Base-by-base conservation (phyloP, 2,329 filamentous ascomycete genomes). In the Grosmannia penicillata region DNA sequence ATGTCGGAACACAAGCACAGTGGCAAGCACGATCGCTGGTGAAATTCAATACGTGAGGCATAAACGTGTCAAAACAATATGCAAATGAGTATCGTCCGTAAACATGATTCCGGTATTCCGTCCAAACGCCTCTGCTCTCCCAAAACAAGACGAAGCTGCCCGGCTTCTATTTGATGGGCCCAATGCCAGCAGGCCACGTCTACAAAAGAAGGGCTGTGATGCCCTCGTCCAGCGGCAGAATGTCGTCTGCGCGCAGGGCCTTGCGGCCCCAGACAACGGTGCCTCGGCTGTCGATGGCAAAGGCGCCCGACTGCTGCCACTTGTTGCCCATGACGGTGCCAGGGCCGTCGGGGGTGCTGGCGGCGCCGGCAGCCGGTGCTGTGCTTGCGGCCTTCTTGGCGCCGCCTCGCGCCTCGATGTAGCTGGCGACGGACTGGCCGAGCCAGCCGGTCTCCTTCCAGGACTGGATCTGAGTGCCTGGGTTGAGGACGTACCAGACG, bases 361-460 rank as follows among this genome's bases (percentile, higher is more conserved):
- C 40, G 7, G 26, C 41, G 3, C 23, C 39, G 6, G 26, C 70
- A 66, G 48, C 61, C 62, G 42, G 61, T 61, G 5, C 49, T 50
- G 48, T 35, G 40, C 45, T 26, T 53, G 49, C 49, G 19, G 15
- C 17, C 40, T 14, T 57, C 65, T 53, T 56, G 28, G 45, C 54
- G 21, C 44, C 51, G 19, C 53, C 55, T 30, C 43, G 48, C 29
- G 53, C 49, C 48, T 62, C 56, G 24, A 72, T 56, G 5, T 64
- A 58, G 4, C 56, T 56, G 2, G 66, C 68, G 1, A 72, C 67
- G 45, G 62, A 60, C 27, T 63, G 58, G 7, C 68, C 67, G 2
- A 72, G 53, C 68, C 68, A 72, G 6, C 67, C 66, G 43, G 66
- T 70, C 48, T 70, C 65, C 47, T 63, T 63, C 65, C 65, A 72